Evolutionary conservation across 164 flowering plant species (phyloP).

Genomic region (Stephania japonica): DNA sequence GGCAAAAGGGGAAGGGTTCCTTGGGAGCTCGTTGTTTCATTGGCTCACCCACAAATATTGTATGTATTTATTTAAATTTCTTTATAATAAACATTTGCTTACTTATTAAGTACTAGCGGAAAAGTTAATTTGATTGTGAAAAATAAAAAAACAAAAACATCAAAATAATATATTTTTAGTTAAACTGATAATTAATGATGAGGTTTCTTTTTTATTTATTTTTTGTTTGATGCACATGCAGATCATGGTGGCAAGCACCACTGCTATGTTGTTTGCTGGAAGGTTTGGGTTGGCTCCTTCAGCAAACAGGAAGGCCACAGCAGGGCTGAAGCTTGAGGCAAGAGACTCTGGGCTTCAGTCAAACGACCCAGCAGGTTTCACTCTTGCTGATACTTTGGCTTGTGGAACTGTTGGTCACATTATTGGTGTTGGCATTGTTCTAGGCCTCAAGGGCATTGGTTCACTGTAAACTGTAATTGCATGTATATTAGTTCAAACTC

Average conservation of each 20-base stretch:
- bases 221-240: constrained; percentile 15
- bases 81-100: neutral
- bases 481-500: too few relatives aligned
- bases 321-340: constrained; percentile 75
- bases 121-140: too few relatives aligned
- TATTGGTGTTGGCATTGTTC: constrained; percentile 90
- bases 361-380: constrained; percentile 98
- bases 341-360: constrained; percentile 94
- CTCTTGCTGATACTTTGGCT: constrained; percentile 87
- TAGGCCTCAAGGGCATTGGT: constrained; percentile 86
- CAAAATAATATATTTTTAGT: too few relatives aligned
- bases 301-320: constrained; percentile 92
- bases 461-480: constrained; percentile 30
- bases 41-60: constrained; percentile 85
- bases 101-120: neutral
- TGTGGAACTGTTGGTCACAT: constrained; percentile 88
- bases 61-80: constrained; percentile 17
- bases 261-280: constrained; percentile 91
- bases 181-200: neutral
- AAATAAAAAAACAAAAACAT: too few relatives aligned
- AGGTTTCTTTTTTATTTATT: neutral
- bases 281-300: constrained; percentile 94
- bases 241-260: constrained; percentile 86
- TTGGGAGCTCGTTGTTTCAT: constrained; percentile 79
- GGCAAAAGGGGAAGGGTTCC: constrained; percentile 54